Base-by-base conservation (phyloP, 2,329 filamentous ascomycete species). In the Biscogniauxia sp. region DNA sequence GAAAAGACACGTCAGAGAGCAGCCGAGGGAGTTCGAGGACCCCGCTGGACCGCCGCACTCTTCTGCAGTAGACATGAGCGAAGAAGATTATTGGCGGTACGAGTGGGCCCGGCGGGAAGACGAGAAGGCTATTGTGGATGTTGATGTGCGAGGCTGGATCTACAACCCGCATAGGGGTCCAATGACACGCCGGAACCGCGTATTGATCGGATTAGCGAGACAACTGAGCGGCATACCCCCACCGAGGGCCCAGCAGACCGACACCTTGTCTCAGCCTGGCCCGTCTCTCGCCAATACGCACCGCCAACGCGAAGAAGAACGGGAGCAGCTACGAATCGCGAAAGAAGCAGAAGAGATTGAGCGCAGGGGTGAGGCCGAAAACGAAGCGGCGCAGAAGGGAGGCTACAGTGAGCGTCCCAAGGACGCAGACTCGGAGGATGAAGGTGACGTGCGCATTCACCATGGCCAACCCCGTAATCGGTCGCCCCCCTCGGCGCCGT, bases 111-210 rank as follows among this genome's bases (percentile, higher is more conserved):
- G 84, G 62, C 84, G 89, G 57, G 90, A 96, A 73, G 88, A 94
- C 61, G 88, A 93, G 69, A 90, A 90, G 73, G 92, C 93, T 0
- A 81, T 97, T 3, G 91, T 97, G 1, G 94, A 98, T 72, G 92
- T 98, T 5, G 94, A 99, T 73, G 92, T 99, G 23, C 85, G 94
- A 67, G 95, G 95, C 15, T 99, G 96, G 95, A 85, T 98, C 56
- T 99, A 97, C 75, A 87, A 88, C 49, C 94, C 94, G 19, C 91
- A 94, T 70, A 84, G 83, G 66, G 93, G 92, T 0, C 93, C 92
- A 3, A 88, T 97, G 84, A 94, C 86, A 25, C 85, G 93, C 67
- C 92, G 92, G 70, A 96, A 97, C 70, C 85, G 95, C 45, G 81
- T 98, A 62, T 81, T 97, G 69, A 87, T 99, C 57, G 92, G 93